These are phyloP conservation scores for Arthrobotrys iridis DNA, from an alignment of 2,329 filamentous ascomycete genomes.

Conservation along the genomic window DNA sequence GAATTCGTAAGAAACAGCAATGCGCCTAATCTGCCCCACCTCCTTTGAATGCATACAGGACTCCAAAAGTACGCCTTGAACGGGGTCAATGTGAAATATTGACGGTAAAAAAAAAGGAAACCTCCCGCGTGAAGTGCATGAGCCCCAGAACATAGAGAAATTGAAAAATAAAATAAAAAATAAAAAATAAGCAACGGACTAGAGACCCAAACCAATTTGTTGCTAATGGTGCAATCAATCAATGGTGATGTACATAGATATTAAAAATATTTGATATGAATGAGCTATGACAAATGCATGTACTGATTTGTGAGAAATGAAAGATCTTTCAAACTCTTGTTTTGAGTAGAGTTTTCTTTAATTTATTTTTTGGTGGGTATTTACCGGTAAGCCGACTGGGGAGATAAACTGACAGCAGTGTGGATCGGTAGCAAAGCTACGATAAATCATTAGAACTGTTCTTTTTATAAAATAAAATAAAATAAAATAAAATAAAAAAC, in stretches of 20 bases:
- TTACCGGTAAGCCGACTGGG: constrained; percentile 40
- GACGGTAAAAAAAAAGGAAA: constrained; percentile 43
- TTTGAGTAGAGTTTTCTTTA: too few relatives aligned
- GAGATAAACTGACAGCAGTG: constrained; percentile 40
- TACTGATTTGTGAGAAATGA: background rate
- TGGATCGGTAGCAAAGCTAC: constrained; percentile 43
- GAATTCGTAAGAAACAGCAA: constrained; percentile 36
- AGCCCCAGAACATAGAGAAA: constrained; percentile 11
- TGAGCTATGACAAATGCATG: background rate
- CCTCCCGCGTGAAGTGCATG: constrained; percentile 20
- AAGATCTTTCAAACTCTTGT: constrained; percentile 6
- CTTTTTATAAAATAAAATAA: too few relatives aligned
- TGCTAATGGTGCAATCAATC: constrained; percentile 8
- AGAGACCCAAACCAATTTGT: background rate
- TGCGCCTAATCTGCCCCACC: constrained; percentile 33
- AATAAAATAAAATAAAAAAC: too few relatives aligned
- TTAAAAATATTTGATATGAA: constrained; percentile 17
- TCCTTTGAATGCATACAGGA: constrained; percentile 24
- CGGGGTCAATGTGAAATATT: constrained; percentile 6
- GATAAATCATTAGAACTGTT: constrained; percentile 15
- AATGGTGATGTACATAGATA: constrained; percentile 4
- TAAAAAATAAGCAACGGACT: constrained; percentile 13
- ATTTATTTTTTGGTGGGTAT: too few relatives aligned
- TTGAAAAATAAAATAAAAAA: too few relatives aligned
- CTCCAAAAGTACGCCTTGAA: constrained; percentile 58